Evolutionary conservation across 371 early-diverging fungal species (phyloP).

Genomic region (Mucor irregularis): DNA sequence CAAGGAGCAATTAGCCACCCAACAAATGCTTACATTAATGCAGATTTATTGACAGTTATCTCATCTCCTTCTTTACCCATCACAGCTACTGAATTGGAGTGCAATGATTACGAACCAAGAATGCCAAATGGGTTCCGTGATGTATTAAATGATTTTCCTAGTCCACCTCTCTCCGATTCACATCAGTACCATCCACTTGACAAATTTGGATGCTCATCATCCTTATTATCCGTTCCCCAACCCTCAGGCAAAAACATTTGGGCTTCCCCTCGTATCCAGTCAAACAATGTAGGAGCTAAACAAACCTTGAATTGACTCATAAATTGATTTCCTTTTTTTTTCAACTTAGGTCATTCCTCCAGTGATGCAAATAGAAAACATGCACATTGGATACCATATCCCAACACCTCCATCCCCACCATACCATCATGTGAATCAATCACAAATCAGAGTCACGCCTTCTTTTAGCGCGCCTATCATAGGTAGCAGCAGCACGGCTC

Average conservation of each 20-base stretch:
- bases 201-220: not conserved
- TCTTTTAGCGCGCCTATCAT: not conserved
- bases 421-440: not conserved
- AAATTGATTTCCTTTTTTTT: not conserved
- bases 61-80: no score
- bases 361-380: not conserved
- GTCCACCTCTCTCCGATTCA: not conserved
- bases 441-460: not conserved
- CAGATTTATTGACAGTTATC: no score
- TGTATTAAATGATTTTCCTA: not conserved
- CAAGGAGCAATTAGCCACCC: no score
- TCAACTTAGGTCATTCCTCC: constrained; percentile 2
- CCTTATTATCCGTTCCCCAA: constrained; percentile 11
- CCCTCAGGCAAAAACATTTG: constrained; percentile 16
- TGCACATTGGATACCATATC: not conserved
- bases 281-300: constrained; percentile 6
- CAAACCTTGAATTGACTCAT: no score
- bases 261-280: constrained; percentile 12
- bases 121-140: no score
- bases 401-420: not conserved
- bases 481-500: not conserved
- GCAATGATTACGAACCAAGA: no score
- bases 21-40: no score
- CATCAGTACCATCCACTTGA: constrained; percentile 2
- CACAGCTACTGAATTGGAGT: not conserved